Conservation (phyloP, 345 rosid species). For the Citrus hindsii region DNA sequence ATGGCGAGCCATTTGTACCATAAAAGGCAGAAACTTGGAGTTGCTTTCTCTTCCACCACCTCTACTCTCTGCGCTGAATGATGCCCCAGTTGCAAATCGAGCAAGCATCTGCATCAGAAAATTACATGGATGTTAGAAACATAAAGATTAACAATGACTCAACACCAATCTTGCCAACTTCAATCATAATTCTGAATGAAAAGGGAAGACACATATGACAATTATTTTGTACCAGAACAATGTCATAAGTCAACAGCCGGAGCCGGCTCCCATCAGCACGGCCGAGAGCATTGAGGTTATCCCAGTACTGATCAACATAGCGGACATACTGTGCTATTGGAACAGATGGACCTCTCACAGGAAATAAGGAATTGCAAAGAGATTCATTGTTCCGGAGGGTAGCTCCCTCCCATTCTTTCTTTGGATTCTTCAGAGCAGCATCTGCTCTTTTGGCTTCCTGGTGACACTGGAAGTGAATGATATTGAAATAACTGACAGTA, state of each 20-base stretch:
- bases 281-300: slow-evolving; percentile 88
- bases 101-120: slow-evolving; percentile 73
- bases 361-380: slow-evolving; percentile 95
- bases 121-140: slow-evolving; percentile 6
- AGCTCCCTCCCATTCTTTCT: slow-evolving; percentile 99
- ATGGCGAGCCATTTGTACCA: slow-evolving; percentile 92
- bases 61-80: slow-evolving; percentile 76
- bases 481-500: slow-evolving; percentile 92
- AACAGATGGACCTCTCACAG: slow-evolving; percentile 84
- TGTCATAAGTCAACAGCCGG: slow-evolving; percentile 86
- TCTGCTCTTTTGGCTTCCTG: slow-evolving; percentile 99
- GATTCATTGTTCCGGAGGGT: slow-evolving; percentile 91
- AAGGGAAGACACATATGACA: not conserved
- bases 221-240: slow-evolving; percentile 66
- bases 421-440: slow-evolving; percentile 86
- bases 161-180: not conserved
- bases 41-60: slow-evolving; percentile 99
- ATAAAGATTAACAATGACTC: not conserved
- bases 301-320: slow-evolving; percentile 92
- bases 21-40: slow-evolving; percentile 88
- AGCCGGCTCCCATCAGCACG: slow-evolving; percentile 95
- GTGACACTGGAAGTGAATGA: slow-evolving; percentile 97
- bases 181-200: not conserved
- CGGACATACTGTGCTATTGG: slow-evolving; percentile 78
- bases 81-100: slow-evolving; percentile 97